A percentile compares a stretch with the other conserved stretches of the same genome.
These are phyloP conservation scores for Actinidia chinensis DNA, from an alignment of 179 eudicot species.

Conservation along the genomic window DNA sequence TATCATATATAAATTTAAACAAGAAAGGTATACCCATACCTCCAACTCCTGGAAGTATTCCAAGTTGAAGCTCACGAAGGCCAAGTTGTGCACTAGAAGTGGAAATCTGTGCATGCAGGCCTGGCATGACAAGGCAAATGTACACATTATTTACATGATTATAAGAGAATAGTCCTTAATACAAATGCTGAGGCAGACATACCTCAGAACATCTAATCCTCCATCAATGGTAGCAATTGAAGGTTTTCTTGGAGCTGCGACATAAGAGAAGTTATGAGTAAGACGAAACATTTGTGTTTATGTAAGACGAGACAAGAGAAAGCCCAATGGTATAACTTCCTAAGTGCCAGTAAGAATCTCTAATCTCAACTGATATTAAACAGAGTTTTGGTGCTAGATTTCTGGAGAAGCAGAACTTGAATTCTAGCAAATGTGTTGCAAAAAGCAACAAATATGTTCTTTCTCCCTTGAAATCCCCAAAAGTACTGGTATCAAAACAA, in stretches of 20 bases:
- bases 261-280: slow-evolving; percentile 6
- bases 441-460: slow-evolving; percentile 37
- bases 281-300: neutral
- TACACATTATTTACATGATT: neutral
- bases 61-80: slow-evolving; percentile 91
- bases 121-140: slow-evolving; percentile 29
- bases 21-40: slow-evolving; percentile 39
- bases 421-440: neutral
- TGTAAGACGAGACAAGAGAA: neutral
- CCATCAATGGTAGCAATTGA: slow-evolving; percentile 97
- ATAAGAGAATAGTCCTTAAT: neutral
- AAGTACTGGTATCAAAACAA: slow-evolving; percentile 85
- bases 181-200: slow-evolving; percentile 21
- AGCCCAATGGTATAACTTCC: slow-evolving; percentile 49
- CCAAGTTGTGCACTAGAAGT: slow-evolving; percentile 87
- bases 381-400: slow-evolving; percentile 74
- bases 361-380: slow-evolving; percentile 66
- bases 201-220: slow-evolving; percentile 96
- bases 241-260: slow-evolving; percentile 76
- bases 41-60: slow-evolving; percentile 92
- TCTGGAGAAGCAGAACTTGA: slow-evolving; percentile 24
- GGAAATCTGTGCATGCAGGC: slow-evolving; percentile 85
- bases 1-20: slow-evolving; percentile 6
- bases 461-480: slow-evolving; percentile 67
- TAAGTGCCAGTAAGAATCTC: slow-evolving; percentile 78